Conservation (phyloP, 805 yeast genomes). For the Yarrowia sp. region DNA sequence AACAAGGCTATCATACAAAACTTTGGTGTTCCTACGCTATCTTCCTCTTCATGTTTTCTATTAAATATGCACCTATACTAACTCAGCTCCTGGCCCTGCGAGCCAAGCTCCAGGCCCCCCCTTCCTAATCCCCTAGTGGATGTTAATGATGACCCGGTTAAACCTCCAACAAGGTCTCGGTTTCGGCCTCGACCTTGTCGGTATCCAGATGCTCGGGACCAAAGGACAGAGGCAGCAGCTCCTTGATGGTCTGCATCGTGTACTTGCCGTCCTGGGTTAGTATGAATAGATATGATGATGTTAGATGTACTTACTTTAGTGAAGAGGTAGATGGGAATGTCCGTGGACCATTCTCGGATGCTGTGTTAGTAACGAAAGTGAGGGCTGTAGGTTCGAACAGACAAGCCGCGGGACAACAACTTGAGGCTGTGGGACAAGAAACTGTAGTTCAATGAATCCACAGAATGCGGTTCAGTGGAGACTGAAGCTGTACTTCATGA, state of each 20-base stretch:
- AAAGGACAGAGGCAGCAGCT: conserved; percentile 81
- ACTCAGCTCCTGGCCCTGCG: conserved; percentile 33
- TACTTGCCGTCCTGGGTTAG: conserved; percentile 55
- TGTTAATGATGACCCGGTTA: neutral
- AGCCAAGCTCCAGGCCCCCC: conserved; percentile 36
- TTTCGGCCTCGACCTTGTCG: conserved; percentile 17
- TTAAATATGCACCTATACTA: conserved; percentile 15
- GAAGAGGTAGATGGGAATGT: conserved; percentile 73
- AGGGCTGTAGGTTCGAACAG: neutral
- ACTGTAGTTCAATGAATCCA: no score
- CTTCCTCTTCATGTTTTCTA: conserved; percentile 18
- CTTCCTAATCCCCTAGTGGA: neutral
- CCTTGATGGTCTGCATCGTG: conserved; percentile 59
- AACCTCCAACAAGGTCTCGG: conserved; percentile 22
- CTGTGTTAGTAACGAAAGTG: conserved; percentile 39
- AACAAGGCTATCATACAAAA: no score
- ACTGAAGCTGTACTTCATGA: no score
- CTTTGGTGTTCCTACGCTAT: no score
- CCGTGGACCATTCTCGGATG: conserved; percentile 76
- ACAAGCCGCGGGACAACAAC: no score
- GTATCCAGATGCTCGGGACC: conserved; percentile 73
- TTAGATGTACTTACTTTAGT: conserved; percentile 49
- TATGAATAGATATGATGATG: neutral
- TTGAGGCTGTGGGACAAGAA: no score
- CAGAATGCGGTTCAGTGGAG: no score